Percentiles rank a stretch among this genome's conserved stretches.
Conservation (phyloP, 148 eudicot genomes). For the Polygonum maritimum region DNA sequence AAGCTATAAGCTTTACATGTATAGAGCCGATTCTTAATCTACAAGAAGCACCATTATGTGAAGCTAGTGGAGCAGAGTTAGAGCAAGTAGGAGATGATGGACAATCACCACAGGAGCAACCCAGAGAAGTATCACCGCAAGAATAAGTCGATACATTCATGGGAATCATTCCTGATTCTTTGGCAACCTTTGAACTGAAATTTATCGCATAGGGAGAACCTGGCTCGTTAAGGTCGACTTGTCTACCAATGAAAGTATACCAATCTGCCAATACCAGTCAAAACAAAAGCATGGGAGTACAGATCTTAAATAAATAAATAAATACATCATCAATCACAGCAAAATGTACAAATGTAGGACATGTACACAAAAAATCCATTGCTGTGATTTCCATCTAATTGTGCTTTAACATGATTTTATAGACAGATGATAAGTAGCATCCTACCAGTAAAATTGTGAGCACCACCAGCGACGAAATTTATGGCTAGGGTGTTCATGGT, state of each 20-base stretch:
- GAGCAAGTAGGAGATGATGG: slow-evolving; percentile 70
- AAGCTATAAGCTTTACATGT: slow-evolving; percentile 35
- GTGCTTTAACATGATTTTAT: background rate
- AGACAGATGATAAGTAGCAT: slow-evolving; percentile 12
- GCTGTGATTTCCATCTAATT: background rate
- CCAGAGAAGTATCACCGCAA: slow-evolving; percentile 83
- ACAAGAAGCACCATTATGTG: slow-evolving; percentile 51
- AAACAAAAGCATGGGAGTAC: background rate
- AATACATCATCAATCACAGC: background rate
- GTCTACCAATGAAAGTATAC: slow-evolving; percentile 79
- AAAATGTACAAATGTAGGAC: background rate
- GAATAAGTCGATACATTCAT: slow-evolving; percentile 91
- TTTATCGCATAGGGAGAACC: slow-evolving; percentile 94
- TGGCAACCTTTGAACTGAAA: slow-evolving; percentile 54
- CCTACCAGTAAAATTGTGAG: slow-evolving; percentile 73
- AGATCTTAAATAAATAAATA: background rate
- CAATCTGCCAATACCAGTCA: slow-evolving; percentile 43
- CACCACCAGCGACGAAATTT: slow-evolving; percentile 86
- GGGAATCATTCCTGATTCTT: slow-evolving; percentile 75
- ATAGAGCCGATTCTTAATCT: slow-evolving; percentile 77
- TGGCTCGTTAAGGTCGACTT: slow-evolving; percentile 50
- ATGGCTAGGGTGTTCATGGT: slow-evolving; percentile 88
- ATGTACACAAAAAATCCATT: background rate
- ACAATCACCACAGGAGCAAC: slow-evolving; percentile 99
- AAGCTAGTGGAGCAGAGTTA: slow-evolving; percentile 51